phyloP scores from a whole-genome alignment of 192 early-diverging fungal species.

The Gaertneriomyces sp. region DNA sequence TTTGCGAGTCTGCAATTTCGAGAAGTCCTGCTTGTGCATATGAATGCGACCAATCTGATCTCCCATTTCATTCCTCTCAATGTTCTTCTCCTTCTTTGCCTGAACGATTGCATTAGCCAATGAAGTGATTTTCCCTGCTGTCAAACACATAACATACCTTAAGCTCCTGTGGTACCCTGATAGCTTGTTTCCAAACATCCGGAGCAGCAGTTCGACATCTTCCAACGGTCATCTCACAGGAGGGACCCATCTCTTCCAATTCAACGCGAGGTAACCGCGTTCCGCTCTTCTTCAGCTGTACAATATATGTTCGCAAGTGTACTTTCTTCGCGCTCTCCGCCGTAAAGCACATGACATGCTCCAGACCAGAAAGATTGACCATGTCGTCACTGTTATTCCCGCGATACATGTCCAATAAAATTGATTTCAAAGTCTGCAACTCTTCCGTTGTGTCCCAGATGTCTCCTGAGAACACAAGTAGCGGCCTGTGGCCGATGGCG shows the following conservation, averaged over 20 bases:
- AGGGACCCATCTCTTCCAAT: constrained; percentile 90
- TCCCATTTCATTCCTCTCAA: constrained; percentile 82
- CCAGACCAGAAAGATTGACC: constrained; percentile 81
- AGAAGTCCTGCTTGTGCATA: constrained; percentile 85
- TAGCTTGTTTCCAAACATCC: constrained; percentile 81
- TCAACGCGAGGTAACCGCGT: constrained; percentile 84
- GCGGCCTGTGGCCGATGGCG: constrained; percentile 81
- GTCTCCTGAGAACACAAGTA: constrained; percentile 88
- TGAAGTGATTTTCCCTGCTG: not conserved
- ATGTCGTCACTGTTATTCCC: constrained; percentile 66
- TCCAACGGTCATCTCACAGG: constrained; percentile 74
- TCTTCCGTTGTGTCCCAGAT: constrained; percentile 69
- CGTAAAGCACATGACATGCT: constrained; percentile 83
- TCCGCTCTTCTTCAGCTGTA: constrained; percentile 79
- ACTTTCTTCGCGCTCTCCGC: constrained; percentile 63
- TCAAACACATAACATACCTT: constrained; percentile 50
- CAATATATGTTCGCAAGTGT: constrained; percentile 77
- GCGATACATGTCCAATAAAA: constrained; percentile 86
- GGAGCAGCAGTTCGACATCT: constrained; percentile 67
- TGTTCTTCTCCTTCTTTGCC: constrained; percentile 89
- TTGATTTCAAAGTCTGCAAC: constrained; percentile 73
- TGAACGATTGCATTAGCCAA: constrained; percentile 24
- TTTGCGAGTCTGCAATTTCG: constrained; percentile 94
- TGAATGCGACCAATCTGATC: constrained; percentile 90
- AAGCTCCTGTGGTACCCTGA: constrained; percentile 80